Evolutionary conservation across 2,329 filamentous ascomycete species (phyloP).

Genomic region (Sporothrix variecibatus): DNA sequence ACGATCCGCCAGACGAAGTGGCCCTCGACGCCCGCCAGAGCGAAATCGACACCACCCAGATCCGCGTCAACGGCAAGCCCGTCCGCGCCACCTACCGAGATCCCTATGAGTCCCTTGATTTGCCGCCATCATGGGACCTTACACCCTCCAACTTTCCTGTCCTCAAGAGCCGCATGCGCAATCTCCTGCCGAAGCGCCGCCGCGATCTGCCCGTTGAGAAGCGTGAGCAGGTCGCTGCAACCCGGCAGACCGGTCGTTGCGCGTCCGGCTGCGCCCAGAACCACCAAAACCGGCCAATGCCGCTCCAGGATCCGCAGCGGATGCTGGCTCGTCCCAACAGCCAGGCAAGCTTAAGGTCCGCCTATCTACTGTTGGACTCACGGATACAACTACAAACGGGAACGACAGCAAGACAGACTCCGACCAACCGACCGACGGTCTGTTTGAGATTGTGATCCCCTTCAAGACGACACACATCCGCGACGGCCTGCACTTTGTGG

Average conservation of each 20-base stretch:
- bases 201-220: slow-evolving; percentile 57
- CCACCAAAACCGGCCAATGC: slow-evolving; percentile 22
- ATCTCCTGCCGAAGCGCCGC: slow-evolving; percentile 52
- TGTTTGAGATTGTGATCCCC: slow-evolving; percentile 61
- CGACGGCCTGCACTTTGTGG: slow-evolving; percentile 90
- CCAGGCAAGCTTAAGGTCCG: slow-evolving; percentile 29
- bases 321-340: slow-evolving; percentile 2
- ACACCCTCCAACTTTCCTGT: slow-evolving; percentile 74
- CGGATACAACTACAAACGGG: background rate
- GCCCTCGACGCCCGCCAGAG: slow-evolving; percentile 64
- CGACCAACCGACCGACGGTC: slow-evolving; percentile 30
- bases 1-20: slow-evolving; percentile 58
- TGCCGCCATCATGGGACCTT: slow-evolving; percentile 63
- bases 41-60: slow-evolving; percentile 55
- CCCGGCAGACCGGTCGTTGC: slow-evolving; percentile 56
- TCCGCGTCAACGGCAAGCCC: slow-evolving; percentile 53
- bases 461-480: slow-evolving; percentile 74
- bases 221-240: slow-evolving; percentile 57
- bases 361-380: slow-evolving; percentile 21
- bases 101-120: slow-evolving; percentile 65
- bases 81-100: slow-evolving; percentile 57
- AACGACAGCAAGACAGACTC: background rate
- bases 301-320: background rate
- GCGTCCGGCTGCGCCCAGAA: slow-evolving; percentile 43
- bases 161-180: slow-evolving; percentile 66